Evolutionary conservation across 2,329 filamentous ascomycete genomes (phyloP), one percentile per base, ranked within the genome.

Genomic region (Alternaria longipes): DNA sequence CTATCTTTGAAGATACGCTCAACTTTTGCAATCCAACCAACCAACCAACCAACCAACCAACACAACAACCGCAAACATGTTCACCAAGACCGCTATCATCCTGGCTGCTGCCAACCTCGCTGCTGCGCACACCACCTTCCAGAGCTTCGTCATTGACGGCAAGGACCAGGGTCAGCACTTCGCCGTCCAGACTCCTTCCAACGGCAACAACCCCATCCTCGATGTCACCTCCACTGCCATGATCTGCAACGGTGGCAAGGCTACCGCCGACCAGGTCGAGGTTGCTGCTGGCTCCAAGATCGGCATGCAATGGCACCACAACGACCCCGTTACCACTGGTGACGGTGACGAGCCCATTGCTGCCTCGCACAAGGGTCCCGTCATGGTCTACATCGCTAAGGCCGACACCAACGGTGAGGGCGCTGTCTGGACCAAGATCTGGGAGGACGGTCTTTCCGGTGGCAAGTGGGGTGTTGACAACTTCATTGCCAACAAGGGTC

Each of bases 321-420:
- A 86, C 74, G 79, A 62, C 64, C 56, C 58, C 8, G 56, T 59
- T 4, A 18, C 56, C 47, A 28, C 41, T 9, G 74, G 74, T 61
- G 71, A 73, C 58, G n/a, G 50, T 7, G 83, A 85, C 70, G 84
- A 85, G 72, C 84, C 85, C 74, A 84, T 86, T 49, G 84, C 80
- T 65, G 61, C 71, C n/a, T 83, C 81, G 45, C 84, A 86, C 80
- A 76, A 80, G 75, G 84, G 84, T 7, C 84, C 84, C 51, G 71
- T 86, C 73, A 81, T 84, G 71, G 84, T 83, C 63, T 86, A 83
- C 72, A 81, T 86, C 62, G 83, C 84, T 7, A 74, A 75, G 32
- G 74, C 76, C 34, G 65, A 72, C 18, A 72, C 72, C 56, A 80
- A 82, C 56, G 83, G 83, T 46, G 76, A 80, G 44, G 83, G 83